A percentile compares a stretch with the other conserved stretches of the same genome.
Evolutionary conservation across 2,329 filamentous ascomycete species (phyloP).

Genomic region (Raffaelea ambrosiae): DNA sequence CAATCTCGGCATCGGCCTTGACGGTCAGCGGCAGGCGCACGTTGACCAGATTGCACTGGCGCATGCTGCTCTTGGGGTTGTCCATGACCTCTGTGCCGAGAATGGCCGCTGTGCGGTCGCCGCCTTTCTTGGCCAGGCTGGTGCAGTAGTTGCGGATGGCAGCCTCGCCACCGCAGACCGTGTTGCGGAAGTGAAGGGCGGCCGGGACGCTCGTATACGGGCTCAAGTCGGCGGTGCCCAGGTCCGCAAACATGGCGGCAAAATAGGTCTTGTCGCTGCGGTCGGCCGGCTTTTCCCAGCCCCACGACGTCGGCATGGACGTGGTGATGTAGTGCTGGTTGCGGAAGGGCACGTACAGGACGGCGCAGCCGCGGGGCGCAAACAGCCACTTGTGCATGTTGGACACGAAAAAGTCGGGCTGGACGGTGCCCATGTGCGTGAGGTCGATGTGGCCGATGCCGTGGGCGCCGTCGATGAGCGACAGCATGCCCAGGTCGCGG

Average conservation of each 20-base stretch:
- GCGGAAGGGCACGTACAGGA: constrained; percentile 58
- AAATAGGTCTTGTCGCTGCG: constrained; percentile 39
- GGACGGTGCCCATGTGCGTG: constrained; percentile 41
- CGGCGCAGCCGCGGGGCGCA: constrained; percentile 58
- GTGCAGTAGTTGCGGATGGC: constrained; percentile 50
- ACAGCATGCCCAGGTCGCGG: constrained; percentile 49
- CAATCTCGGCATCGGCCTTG: constrained; percentile 1
- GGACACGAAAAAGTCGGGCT: constrained; percentile 63
- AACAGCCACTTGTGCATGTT: constrained; percentile 74
- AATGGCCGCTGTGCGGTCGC: constrained; percentile 42
- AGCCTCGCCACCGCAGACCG: constrained; percentile 56
- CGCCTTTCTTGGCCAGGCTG: constrained; percentile 45
- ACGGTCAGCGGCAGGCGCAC: constrained; percentile 46
- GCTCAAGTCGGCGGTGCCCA: constrained; percentile 56
- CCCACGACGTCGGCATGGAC: constrained; percentile 61
- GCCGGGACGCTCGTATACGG: constrained; percentile 55
- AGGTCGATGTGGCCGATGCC: constrained; percentile 62
- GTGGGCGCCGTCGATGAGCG: constrained; percentile 63
- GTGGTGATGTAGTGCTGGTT: constrained; percentile 61
- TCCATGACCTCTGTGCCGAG: constrained; percentile 58
- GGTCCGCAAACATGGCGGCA: constrained; percentile 54
- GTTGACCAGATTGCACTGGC: constrained; percentile 53
- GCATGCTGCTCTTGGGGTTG: constrained; percentile 38
- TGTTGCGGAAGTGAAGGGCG: constrained; percentile 52
- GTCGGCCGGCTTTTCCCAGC: constrained; percentile 35